Base-by-base conservation (phyloP, 179 eudicot species). In the Silene noctiflora region DNA sequence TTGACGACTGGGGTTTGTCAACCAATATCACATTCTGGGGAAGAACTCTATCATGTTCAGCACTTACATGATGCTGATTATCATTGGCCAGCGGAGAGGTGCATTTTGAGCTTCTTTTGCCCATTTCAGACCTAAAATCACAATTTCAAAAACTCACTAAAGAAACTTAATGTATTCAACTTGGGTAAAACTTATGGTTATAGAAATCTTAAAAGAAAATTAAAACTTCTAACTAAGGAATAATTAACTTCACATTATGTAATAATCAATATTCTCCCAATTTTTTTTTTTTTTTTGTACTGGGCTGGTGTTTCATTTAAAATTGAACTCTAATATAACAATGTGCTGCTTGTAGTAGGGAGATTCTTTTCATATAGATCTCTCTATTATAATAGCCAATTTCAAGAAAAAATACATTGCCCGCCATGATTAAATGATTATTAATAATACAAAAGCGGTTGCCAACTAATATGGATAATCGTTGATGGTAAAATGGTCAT, bases 11-110 rank as follows among this genome's bases (percentile, higher is more conserved):
- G 78, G 86, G 78, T 76, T 82, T 81, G 69, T 69, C 69, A 48
- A 66, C 78, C 76, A 22, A 72, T 78, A 25, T 59, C 39, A 53
- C 59, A 75, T 60, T 48, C 74, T 66, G 77, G 75, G 44, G 78
- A 76, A 76, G 84, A 72, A 63, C 20, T 61, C 77, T 75, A 35
- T 79, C 78, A 44, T 73, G 75, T 21, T 75, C 80, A 73, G 74
- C 81, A 33, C 60, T 71, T 69, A 48, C 65, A 59, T 77, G 81
- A 74, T 75, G 84, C 79, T 77, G 79, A 70, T 48, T 69, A 51
- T 76, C 76, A 39, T 73, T 85, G 86, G 81, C 86, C 77, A 46
- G 73, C 70, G 74, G 70, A 76, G 86, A 83, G 84, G 88, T 85
- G 88, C 79, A 81, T 83, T 78, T 83, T 80, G 63, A 81, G 79